Evolutionary conservation across 2,329 filamentous ascomycete species (phyloP).

Genomic region (Trichoderma breve): DNA sequence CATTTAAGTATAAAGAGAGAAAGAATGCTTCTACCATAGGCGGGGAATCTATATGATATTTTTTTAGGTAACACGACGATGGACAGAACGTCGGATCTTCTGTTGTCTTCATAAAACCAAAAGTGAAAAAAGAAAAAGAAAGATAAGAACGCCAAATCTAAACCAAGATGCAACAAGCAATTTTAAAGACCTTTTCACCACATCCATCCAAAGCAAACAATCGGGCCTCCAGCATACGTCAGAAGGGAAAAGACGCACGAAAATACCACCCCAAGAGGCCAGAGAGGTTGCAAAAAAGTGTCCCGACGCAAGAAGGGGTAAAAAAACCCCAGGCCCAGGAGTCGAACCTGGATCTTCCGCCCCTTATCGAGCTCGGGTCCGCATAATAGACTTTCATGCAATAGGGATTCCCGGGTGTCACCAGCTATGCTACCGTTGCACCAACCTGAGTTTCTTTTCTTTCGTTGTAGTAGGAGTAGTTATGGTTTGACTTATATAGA

Average conservation of each 20-base stretch:
- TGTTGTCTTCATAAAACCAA: not conserved
- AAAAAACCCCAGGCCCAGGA: not conserved
- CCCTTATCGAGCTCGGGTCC: not conserved
- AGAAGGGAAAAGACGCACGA: not conserved
- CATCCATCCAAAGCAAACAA: not conserved
- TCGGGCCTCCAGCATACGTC: too few species aligned
- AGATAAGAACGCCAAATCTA: not conserved
- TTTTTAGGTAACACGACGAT: not conserved
- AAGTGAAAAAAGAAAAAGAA: not conserved
- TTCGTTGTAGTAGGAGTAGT: not conserved
- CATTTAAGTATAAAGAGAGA: not conserved
- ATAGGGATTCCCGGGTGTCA: not conserved
- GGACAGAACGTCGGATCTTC: not conserved
- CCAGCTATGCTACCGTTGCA: not conserved
- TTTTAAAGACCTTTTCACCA: not conserved
- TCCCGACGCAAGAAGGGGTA: not conserved
- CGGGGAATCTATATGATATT: slow-evolving; percentile 2
- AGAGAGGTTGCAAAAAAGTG: not conserved
- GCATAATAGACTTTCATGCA: not conserved
- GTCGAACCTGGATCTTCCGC: not conserved
- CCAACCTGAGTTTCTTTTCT: not conserved
- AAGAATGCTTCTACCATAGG: not conserved
- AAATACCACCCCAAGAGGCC: not conserved
- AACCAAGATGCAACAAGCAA: slow-evolving; percentile 19
- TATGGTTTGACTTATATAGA: not conserved